phyloP scores from a whole-genome alignment of 306 rosid species.

The Gastrolobium villosum region DNA sequence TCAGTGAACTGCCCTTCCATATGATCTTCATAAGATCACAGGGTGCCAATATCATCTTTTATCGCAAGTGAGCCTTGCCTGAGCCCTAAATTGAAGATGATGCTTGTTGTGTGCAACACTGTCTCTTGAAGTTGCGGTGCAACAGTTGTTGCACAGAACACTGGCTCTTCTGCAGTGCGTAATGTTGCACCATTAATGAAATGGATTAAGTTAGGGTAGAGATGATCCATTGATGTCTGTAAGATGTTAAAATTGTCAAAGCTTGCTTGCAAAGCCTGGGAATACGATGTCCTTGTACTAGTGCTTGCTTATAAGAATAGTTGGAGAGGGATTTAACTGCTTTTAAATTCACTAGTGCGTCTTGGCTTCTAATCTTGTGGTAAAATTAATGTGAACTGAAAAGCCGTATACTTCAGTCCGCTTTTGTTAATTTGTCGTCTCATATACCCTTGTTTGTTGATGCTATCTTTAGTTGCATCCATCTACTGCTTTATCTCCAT shows the following conservation, averaged over 20 bases:
- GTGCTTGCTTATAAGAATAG: not conserved
- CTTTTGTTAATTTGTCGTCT: not conserved
- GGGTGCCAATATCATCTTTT: not conserved
- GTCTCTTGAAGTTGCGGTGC: not conserved
- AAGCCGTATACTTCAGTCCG: not conserved
- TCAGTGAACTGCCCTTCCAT: not conserved
- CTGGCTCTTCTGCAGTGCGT: not conserved
- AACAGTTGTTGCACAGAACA: not conserved
- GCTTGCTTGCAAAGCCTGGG: conserved; percentile 8
- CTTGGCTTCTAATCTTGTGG: not conserved
- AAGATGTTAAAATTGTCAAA: conserved; percentile 8
- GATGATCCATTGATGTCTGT: not conserved
- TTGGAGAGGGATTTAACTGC: conserved; percentile 12
- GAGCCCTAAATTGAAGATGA: conserved; percentile 1
- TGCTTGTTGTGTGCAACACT: not conserved
- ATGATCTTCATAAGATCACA: not conserved
- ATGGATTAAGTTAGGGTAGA: not conserved
- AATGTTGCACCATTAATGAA: not conserved
- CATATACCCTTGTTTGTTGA: conserved; percentile 3
- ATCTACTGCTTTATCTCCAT: conserved; percentile 25
- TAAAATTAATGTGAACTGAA: not conserved
- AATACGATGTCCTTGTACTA: not conserved
- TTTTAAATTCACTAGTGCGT: not conserved
- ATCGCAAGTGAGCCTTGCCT: not conserved
- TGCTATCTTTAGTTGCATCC: conserved; percentile 16